Percentiles rank a stretch among this genome's conserved stretches.
Evolutionary conservation across 495 filamentous ascomycete species (phyloP).

Genomic region (Xylaria scruposa): DNA sequence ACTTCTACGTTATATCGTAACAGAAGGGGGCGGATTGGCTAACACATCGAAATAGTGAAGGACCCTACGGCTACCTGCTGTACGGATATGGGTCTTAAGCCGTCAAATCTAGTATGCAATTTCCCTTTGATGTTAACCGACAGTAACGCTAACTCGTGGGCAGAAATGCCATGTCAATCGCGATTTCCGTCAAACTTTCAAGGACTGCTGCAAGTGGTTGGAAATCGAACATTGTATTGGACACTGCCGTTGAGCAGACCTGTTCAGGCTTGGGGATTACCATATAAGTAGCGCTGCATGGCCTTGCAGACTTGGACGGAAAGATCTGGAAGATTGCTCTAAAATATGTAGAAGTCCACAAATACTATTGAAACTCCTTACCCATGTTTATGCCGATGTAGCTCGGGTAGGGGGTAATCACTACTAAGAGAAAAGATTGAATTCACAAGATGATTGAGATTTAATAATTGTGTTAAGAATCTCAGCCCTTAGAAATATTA

Average conservation of each 20-base stretch:
- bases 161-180: conserved; percentile 24
- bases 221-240: conserved; percentile 16
- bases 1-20: neutral
- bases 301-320: neutral
- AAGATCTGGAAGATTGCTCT: too few species aligned
- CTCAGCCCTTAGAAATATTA: too few species aligned
- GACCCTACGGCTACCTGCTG: conserved; percentile 21
- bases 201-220: conserved; percentile 27
- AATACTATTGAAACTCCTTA: too few species aligned
- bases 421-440: too few species aligned
- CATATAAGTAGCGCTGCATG: neutral
- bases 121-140: neutral
- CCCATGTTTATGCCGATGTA: too few species aligned
- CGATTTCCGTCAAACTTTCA: conserved; percentile 19
- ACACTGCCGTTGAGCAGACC: conserved; percentile 15
- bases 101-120: conserved; percentile 17
- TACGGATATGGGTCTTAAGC: conserved; percentile 20
- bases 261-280: neutral
- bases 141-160: neutral
- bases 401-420: too few species aligned
- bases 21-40: neutral
- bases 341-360: too few species aligned
- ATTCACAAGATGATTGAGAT: too few species aligned
- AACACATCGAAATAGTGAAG: conserved; percentile 14
- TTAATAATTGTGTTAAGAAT: too few species aligned